Percentiles rank a stretch among this genome's conserved stretches.
These are phyloP conservation scores for Paramecium octaurelia DNA, from an alignment of 73 alveolate genomes.

Conservation along the genomic window DNA sequence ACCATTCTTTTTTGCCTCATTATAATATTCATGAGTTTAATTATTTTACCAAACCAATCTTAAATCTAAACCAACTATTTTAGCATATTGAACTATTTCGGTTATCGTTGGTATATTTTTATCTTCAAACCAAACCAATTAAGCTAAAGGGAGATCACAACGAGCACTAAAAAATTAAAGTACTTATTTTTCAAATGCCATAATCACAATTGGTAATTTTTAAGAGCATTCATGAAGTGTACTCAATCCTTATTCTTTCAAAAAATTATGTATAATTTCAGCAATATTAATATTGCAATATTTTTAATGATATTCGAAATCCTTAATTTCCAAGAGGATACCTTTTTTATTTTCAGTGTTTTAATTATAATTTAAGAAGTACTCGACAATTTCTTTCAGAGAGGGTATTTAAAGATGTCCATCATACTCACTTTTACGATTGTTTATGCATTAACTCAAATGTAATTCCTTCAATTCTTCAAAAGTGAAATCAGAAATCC, in stretches of 20 bases:
- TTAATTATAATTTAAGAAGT: not conserved
- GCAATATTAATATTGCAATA: not conserved
- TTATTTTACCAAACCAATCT: slow-evolving; percentile 9
- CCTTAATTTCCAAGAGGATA: slow-evolving; percentile 16
- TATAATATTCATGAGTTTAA: not conserved
- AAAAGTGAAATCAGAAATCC: slow-evolving; percentile 28
- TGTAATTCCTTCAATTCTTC: not conserved
- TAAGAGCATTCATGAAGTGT: not conserved
- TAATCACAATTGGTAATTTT: not conserved
- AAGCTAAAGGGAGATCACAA: not conserved
- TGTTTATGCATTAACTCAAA: not conserved
- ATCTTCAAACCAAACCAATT: slow-evolving; percentile 6
- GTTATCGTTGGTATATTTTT: not conserved
- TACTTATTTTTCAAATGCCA: slow-evolving; percentile 6
- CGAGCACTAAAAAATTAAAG: not conserved
- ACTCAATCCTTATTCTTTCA: not conserved
- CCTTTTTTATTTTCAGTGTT: not conserved
- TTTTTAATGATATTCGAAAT: not conserved
- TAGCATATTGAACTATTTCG: not conserved
- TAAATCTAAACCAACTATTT: slow-evolving; percentile 26
- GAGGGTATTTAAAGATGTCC: not conserved
- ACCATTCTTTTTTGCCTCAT: not conserved
- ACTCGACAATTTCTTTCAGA: not conserved
- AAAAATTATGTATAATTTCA: not conserved
- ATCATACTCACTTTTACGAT: slow-evolving; percentile 21